Conservation (phyloP, 768 basidiomycete species). For the Pluteus cervinus region DNA sequence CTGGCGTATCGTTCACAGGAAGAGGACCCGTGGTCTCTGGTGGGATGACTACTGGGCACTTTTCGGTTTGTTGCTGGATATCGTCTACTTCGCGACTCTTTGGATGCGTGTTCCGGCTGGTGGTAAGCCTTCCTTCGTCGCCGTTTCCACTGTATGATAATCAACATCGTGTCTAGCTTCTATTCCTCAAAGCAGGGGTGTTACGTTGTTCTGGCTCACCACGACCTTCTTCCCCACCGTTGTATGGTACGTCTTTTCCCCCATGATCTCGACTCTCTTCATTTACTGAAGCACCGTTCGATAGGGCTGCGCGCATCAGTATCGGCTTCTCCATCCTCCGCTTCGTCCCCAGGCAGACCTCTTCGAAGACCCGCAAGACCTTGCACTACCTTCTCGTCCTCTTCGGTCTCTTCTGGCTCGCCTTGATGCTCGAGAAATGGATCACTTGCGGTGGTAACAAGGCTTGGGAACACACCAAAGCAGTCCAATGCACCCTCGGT, state of each 20-base stretch:
- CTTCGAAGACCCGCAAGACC: slow-evolving; percentile 4
- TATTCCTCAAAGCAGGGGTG: background rate
- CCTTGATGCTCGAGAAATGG: slow-evolving; percentile 8
- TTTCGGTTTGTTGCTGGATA: slow-evolving; percentile 12
- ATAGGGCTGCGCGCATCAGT: slow-evolving; percentile 7
- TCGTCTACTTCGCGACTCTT: slow-evolving; percentile 7
- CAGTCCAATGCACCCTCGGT: slow-evolving; percentile 10
- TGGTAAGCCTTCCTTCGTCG: slow-evolving; percentile 3
- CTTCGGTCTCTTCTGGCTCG: slow-evolving; percentile 6
- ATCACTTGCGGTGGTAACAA: slow-evolving; percentile 5
- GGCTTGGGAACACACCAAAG: slow-evolving; percentile 8
- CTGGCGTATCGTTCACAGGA: slow-evolving; percentile 13
- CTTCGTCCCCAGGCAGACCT: background rate
- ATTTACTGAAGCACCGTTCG: too few relatives aligned
- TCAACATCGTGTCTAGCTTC: background rate
- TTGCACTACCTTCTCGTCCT: slow-evolving; percentile 6
- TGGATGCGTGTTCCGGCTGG: slow-evolving; percentile 8
- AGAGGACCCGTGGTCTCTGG: slow-evolving; percentile 11
- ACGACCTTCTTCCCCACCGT: background rate
- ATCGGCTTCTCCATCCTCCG: slow-evolving; percentile 5
- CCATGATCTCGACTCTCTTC: too few relatives aligned
- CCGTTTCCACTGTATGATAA: background rate
- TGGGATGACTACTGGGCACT: slow-evolving; percentile 19
- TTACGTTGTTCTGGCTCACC: slow-evolving; percentile 4
- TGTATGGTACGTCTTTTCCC: slow-evolving; percentile 4